A percentile compares a stretch with the other conserved stretches of the same genome.
Evolutionary conservation across 1,139 yeast species (phyloP).

Genomic region (Candida sp.): DNA sequence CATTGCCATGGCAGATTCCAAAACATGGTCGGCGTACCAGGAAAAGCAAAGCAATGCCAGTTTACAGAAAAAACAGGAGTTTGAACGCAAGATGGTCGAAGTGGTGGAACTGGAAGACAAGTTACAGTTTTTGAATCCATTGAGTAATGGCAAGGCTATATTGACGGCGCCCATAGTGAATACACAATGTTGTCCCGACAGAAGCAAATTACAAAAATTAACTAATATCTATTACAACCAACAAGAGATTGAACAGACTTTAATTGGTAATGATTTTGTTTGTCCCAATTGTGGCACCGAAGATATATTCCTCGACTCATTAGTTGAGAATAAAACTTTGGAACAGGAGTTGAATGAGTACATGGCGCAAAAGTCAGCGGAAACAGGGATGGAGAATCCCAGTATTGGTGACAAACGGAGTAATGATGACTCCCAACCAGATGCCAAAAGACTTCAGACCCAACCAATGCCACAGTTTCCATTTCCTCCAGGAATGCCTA

Average conservation of each 20-base stretch:
- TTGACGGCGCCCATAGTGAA: conserved; percentile 68
- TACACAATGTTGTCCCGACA: conserved; percentile 76
- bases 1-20: conserved; percentile 88
- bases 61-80: conserved; percentile 45
- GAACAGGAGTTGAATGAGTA: conserved; percentile 53
- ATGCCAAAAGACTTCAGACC: conserved; percentile 28
- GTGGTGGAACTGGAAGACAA: conserved; percentile 42
- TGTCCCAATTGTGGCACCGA: conserved; percentile 84
- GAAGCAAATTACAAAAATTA: conserved; percentile 52
- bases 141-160: conserved; percentile 61
- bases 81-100: conserved; percentile 31
- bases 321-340: conserved; percentile 58
- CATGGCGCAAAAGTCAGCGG: conserved; percentile 39
- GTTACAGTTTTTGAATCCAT: conserved; percentile 48
- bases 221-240: conserved; percentile 38
- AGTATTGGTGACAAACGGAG: conserved; percentile 23
- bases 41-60: conserved; percentile 56
- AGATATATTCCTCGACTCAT: conserved; percentile 73
- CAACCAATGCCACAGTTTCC: conserved; percentile 14
- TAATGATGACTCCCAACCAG: conserved; percentile 15
- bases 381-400: conserved; percentile 40
- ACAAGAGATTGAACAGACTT: conserved; percentile 56
- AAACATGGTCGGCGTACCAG: conserved; percentile 88
- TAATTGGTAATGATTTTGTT: conserved; percentile 81
- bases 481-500: conserved; percentile 9